Evolutionary conservation across 768 basidiomycete species (phyloP), one percentile per base, ranked within the genome.

Genomic region (Mycena haematopus): DNA sequence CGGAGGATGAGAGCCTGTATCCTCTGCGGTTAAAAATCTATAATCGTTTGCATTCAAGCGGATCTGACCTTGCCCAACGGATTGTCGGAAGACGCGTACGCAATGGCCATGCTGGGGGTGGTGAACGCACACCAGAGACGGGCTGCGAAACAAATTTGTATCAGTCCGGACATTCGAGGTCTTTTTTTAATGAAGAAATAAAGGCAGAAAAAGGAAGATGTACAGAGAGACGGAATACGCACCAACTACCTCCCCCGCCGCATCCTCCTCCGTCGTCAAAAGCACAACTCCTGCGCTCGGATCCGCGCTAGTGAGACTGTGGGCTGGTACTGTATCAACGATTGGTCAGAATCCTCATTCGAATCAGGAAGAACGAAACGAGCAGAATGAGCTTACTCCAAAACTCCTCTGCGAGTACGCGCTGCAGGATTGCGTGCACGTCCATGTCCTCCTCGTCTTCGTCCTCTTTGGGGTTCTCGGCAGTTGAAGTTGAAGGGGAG

Each of bases 61-160:
- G n/a, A 58, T 70, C 38, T 31, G 73, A 89, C 92, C 81, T 86
- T 87, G 25, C 88, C 85, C 66, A 79, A 84, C 19, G 80, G 78
- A 56, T 80, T 75, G 44, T 70, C 68, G 35, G 85, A 80, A 19
- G 88, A 86, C 19, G 84, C 84, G 68, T 88, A 92, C 31, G 83
- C 91, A 56, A 93, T 78, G 0, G 92, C 90, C 91, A 94, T 92
- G 71, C 89, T 91, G 21, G 85, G 79, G 25, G 92, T 88, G 8
- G 92, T 93, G 75, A 93, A 94, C 42, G 86, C 90, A 70, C 92
- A 93, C 90, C 91, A 93, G 38, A 93, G 74, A 35, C 90, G 85
- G 31, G 82, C 91, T 90, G 47, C 35, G 51, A 33, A 15, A 6
- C 6, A n/a, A 6, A 44, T 11, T 63, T 31, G 50, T 6, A n/a